Evolutionary conservation across 2,329 filamentous ascomycete genomes (phyloP).

Genomic region (Cladobotryum protrusum): DNA sequence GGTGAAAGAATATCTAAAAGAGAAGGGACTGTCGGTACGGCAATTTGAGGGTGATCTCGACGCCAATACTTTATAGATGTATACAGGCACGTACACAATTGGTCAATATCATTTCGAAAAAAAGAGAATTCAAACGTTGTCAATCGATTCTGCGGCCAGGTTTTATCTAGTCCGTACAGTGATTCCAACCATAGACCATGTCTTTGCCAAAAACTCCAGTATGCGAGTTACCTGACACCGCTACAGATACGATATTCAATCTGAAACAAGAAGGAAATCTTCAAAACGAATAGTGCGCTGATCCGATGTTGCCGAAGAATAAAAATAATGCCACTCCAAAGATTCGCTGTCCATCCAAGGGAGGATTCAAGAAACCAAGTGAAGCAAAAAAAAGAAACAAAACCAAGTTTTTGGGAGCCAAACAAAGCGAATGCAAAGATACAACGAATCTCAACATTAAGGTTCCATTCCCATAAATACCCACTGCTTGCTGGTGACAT

Average conservation of each 20-base stretch:
- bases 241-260: background rate
- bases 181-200: background rate
- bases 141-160: background rate
- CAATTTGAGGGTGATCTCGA: constrained; percentile 58
- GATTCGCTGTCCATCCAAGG: background rate
- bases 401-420: background rate
- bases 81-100: background rate
- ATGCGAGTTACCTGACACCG: too few species aligned
- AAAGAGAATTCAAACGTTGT: background rate
- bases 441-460: constrained; percentile 48
- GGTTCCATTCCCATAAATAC: constrained; percentile 85
- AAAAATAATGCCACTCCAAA: background rate
- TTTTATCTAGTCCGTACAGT: background rate
- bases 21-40: constrained; percentile 70
- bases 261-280: background rate
- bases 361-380: background rate
- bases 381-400: constrained; percentile 14
- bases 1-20: constrained; percentile 76
- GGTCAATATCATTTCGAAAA: background rate
- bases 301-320: background rate
- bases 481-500: constrained; percentile 72
- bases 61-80: background rate
- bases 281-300: background rate
- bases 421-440: constrained; percentile 14
- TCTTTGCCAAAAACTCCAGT: background rate